Base-by-base conservation (phyloP, 2,329 filamentous ascomycete species). In the Stemphylium vesicarium region DNA sequence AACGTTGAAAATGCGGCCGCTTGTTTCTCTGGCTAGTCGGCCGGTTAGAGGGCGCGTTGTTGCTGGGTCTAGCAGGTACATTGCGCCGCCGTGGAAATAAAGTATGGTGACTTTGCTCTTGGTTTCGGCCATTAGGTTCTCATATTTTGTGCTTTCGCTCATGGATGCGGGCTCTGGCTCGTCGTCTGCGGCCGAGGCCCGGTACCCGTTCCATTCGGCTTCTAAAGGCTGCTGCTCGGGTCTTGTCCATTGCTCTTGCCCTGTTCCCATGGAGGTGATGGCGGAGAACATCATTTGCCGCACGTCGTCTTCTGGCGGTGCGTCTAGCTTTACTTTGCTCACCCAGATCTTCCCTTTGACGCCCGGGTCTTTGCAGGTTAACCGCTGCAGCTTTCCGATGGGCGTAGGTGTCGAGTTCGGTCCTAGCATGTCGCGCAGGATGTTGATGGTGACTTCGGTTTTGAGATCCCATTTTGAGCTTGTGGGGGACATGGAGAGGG, bases 281-380 rank as follows among this genome's bases (percentile, higher is more conserved):
- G 82, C 83, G 26, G 77, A 76, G 59, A 86, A 77, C 22, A 92
- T 68, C 1, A 82, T 79, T 38, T 88, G 81, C n/a, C 83, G 77
- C 1, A 64, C 55, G 37, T 80, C 77, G 39, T 83, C 65, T 69
- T 81, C 81, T 0, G 84, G 79, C 0, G 88, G 89, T 2, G 78
- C 77, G 0, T 85, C 84, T 13, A 91, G 78, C 0, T 82, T 84
- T 37, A 90, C 87, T 50, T 85, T 89, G 65, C 87, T 88, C 20
- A 96, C 82, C 93, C 93, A 97, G 61, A 95, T 86, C 39, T 84
- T 85, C 3, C 92, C 92, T 70, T 91, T 92, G 69, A 96, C 80
- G 0, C 85, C 86, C 0, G 83, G 83, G 49, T 90, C 88, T 53
- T 80, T 84, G 39, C 84, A 77, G 1, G 85, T 84, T n/a, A 84